Evolutionary conservation across 257 asterid genomes (phyloP), one percentile per base, ranked within the genome.

Genomic region (Capsicum rhomboideum): DNA sequence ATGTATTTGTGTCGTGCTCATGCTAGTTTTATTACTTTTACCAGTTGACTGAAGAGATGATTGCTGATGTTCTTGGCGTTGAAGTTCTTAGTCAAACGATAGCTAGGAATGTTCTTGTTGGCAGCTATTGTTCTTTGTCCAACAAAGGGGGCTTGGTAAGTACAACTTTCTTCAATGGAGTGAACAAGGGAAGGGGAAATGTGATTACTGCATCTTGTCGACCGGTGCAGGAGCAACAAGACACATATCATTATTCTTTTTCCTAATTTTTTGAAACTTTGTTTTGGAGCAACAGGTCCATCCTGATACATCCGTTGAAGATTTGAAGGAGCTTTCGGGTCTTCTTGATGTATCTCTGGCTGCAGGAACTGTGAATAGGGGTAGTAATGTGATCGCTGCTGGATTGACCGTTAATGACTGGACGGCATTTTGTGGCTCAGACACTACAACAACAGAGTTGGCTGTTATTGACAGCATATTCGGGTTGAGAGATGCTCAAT

Each of bases 81-180:
- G 8, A 53, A 16, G 58, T 53, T 13, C 1, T 53, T 5, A 4
- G 58, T 20, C 8, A 53, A 87, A 95, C 96, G 1, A 85, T 95
- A 66, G 98, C 97, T 31, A 94, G 96, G 29, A 92, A 93, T 83
- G 90, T 93, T 77, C 92, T 93, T 23, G 97, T 95, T 28, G 98
- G 98, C 54, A 95, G 94, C 82, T 91, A 85, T 74, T 92, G 96
- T 89, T 80, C 98, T 13, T 86, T 95, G 79, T 87, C 97, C 67
- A 95, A 95, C 80, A 89, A 88, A 83, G 98, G 98, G 85, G 98
- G 98, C 90, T 82, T 95, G 98, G 98, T 94, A 92, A 87, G 93
- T 56, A 31, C 26, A 21, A 13, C 6, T 82, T 79, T 52, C 50
- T 49, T n/a, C 49, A 31, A 34, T 34, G 37, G 37, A 34, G 37